A percentile compares a stretch with the other conserved stretches of the same genome.
Conservation (phyloP, 352 stramenopile genomes). For the Nothophytophthora sp. region DNA sequence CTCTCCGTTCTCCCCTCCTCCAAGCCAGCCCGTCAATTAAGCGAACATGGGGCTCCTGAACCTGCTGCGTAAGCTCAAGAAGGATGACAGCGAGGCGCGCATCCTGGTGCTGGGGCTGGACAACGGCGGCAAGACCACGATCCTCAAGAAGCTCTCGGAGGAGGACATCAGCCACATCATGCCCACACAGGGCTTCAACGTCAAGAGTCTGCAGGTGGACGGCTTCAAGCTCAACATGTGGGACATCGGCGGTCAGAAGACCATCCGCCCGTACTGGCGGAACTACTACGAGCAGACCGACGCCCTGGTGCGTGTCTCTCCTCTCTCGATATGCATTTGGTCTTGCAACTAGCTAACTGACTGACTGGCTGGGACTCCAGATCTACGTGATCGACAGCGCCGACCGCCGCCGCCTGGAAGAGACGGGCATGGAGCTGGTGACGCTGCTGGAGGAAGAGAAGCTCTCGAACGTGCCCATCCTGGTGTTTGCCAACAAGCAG, state of each 20-base stretch:
- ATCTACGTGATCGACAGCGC: constrained; percentile 99
- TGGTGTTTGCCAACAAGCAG: constrained; percentile 99
- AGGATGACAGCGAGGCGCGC: constrained; percentile 92
- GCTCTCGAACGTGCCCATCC: constrained; percentile 96
- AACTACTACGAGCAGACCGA: constrained; percentile 99
- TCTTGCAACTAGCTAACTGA: neutral
- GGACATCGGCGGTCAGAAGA: constrained; percentile 99
- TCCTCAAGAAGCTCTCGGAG: constrained; percentile 98
- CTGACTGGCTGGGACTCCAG: constrained; percentile 20
- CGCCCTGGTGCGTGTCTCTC: constrained; percentile 57
- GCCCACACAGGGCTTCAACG: constrained; percentile 99
- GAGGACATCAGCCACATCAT: constrained; percentile 97
- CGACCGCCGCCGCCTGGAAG: constrained; percentile 93
- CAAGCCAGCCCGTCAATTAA: neutral
- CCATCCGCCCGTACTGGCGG: constrained; percentile 99
- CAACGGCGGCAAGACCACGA: constrained; percentile 99
- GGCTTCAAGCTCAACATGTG: constrained; percentile 98
- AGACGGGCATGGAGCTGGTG: constrained; percentile 92
- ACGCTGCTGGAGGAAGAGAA: constrained; percentile 93
- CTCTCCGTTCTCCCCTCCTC: constrained; percentile 6
- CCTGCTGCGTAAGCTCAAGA: constrained; percentile 96
- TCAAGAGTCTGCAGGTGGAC: constrained; percentile 96
- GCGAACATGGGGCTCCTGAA: constrained; percentile 90
- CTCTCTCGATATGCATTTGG: neutral
- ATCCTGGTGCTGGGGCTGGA: constrained; percentile 98